phyloP scores from a whole-genome alignment of 805 yeast species.

The Kuraishia ogatae region DNA sequence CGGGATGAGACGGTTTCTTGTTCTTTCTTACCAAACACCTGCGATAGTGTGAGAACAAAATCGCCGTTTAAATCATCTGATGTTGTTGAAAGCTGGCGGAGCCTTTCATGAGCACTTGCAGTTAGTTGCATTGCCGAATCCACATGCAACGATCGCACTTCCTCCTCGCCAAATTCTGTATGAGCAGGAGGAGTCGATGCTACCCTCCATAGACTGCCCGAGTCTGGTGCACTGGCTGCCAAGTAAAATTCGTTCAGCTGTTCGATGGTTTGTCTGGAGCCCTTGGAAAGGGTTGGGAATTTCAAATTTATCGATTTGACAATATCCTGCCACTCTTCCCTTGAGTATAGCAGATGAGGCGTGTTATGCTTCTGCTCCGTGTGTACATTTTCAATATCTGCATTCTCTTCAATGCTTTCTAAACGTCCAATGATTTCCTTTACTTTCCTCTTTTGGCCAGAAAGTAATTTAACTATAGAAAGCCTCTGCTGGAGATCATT shows the following conservation, averaged over 20 bases:
- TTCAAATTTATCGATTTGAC: neutral
- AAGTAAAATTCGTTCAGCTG: neutral
- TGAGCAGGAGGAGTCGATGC: slow-evolving; percentile 3
- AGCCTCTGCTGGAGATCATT: neutral
- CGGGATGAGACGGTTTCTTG: too few relatives aligned
- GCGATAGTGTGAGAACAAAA: neutral
- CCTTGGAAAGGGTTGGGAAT: slow-evolving; percentile 1
- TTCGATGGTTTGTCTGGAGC: slow-evolving; percentile 1
- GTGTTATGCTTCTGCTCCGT: neutral
- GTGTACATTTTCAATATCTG: neutral
- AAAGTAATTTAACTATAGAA: slow-evolving; percentile 1
- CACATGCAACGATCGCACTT: neutral
- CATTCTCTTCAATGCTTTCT: slow-evolving; percentile 1
- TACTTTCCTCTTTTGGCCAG: slow-evolving; percentile 2
- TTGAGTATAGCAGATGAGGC: neutral
- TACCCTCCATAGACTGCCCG: slow-evolving; percentile 1
- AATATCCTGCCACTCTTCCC: slow-evolving; percentile 1
- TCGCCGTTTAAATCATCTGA: neutral
- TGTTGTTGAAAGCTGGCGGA: neutral
- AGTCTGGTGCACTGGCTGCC: neutral
- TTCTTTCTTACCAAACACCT: neutral
- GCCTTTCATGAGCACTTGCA: neutral
- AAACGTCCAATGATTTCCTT: slow-evolving; percentile 1
- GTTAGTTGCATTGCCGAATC: neutral
- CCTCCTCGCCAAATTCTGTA: neutral